Base-by-base conservation (phyloP, 148 eudicot genomes). In the Beta vulgaris region DNA sequence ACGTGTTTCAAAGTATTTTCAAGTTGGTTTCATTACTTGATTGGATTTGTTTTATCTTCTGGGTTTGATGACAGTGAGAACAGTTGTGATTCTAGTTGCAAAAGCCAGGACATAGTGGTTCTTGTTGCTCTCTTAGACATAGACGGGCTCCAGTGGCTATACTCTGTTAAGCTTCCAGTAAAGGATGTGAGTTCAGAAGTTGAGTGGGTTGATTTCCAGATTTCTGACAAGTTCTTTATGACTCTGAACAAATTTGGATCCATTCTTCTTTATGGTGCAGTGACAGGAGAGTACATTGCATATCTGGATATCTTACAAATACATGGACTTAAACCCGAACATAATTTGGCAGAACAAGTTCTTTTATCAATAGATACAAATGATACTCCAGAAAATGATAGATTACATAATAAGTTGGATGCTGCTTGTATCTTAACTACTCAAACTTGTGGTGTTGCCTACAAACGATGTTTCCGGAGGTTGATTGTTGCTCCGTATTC, bases 171-270 rank as follows among this genome's bases (percentile, higher is more conserved):
- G 84, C 88, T 89, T 80, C 83, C 85, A 25, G 79, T 73, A 84
- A 79, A 66, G 54, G 84, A 75, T 68, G 49, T 37, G 75, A 86
- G 83, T 54, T 75, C 53, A 32, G 79, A 40, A 63, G 65, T 54
- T 81, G 89, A 90, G 68, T 95, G 98, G 98, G 85, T 82, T 62
- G 98, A 95, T 83, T 95, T 92, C 73, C 87, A 84, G 53, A 87
- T 95, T 78, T 89, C 89, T 79, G 88, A 85, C 72, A 80, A 79
- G 64, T 86, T 83, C 83, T 91, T 95, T 71, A 72, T 95, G 81
- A 90, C 91, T 79, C 98, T 95, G 48, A 84, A 84, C 84, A 75
- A 82, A 60, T 82, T 69, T 81, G 98, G 98, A 9, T 78, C 82
- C 9, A 66, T 95, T 65, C 77, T 69, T 67, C 79, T 92, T 74